A percentile compares a stretch with the other conserved stretches of the same genome.
These are phyloP conservation scores for Tanacetum coccineum DNA, from an alignment of 129 eudicot genomes.

Conservation along the genomic window DNA sequence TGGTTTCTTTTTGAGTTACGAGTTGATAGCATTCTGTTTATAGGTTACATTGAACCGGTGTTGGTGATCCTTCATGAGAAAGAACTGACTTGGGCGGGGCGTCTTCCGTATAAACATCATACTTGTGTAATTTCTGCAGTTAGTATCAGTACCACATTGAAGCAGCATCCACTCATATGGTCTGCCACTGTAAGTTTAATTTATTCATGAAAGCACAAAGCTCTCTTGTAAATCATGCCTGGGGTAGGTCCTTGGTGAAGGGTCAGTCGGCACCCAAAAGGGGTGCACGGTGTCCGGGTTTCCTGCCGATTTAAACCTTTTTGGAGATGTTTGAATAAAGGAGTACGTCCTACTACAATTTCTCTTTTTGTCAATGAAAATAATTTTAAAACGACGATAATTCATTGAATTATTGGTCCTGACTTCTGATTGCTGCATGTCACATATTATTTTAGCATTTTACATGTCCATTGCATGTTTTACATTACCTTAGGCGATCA, in stretches of 20 bases:
- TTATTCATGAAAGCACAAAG: not conserved
- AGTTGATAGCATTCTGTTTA: constrained; percentile 21
- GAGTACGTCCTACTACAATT: not conserved
- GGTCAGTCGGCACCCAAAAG: no score
- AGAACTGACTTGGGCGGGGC: constrained; percentile 99
- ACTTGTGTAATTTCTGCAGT: constrained; percentile 89
- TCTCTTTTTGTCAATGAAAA: not conserved
- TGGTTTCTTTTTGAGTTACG: constrained; percentile 16
- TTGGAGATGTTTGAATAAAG: constrained; percentile 15
- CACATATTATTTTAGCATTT: not conserved
- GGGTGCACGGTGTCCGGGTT: no score
- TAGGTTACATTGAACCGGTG: constrained; percentile 96
- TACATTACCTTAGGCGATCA: not conserved
- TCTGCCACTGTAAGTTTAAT: constrained; percentile 70
- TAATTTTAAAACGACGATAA: not conserved
- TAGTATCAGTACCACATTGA: constrained; percentile 84
- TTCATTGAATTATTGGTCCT: constrained; percentile 1
- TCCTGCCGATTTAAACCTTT: no score
- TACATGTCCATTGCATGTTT: constrained; percentile 3
- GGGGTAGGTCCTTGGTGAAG: no score
- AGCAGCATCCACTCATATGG: constrained; percentile 98
- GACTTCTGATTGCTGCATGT: constrained; percentile 13
- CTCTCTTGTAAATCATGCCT: no score
- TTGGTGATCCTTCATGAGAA: constrained; percentile 91
- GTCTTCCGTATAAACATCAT: constrained; percentile 91